Conservation (phyloP, 2,329 filamentous ascomycete genomes). For the Dothistroma septosporum region DNA sequence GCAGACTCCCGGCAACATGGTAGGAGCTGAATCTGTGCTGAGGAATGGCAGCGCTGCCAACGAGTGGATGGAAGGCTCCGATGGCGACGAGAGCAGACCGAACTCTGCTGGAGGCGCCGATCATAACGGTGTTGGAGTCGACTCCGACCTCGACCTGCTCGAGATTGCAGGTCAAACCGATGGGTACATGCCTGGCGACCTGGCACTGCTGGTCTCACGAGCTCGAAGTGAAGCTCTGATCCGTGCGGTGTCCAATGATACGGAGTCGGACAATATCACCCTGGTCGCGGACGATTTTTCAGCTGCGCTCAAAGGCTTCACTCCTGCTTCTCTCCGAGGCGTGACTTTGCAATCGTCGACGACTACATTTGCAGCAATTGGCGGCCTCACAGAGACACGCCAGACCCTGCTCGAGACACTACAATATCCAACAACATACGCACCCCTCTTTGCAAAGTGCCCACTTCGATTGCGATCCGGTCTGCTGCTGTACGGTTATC, state of each 20-base stretch:
- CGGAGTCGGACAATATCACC: conserved; percentile 52
- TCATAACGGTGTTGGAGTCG: conserved; percentile 59
- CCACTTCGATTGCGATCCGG: conserved; percentile 91
- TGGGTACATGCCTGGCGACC: conserved; percentile 95
- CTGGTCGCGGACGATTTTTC: conserved; percentile 75
- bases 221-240: conserved; percentile 92
- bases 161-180: conserved; percentile 92
- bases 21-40: conserved; percentile 7
- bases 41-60: conserved; percentile 22
- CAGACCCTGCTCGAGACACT: conserved; percentile 91
- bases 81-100: conserved; percentile 42
- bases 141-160: conserved; percentile 77
- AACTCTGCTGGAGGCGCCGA: conserved; percentile 45
- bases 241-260: conserved; percentile 58
- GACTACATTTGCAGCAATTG: conserved; percentile 88
- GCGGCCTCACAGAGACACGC: conserved; percentile 79
- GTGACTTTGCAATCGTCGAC: conserved; percentile 90
- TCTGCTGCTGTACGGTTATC: conserved; percentile 87
- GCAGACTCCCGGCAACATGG: conserved; percentile 11
- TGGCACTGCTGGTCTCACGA: conserved; percentile 77
- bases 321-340: conserved; percentile 87
- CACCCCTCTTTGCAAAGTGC: conserved; percentile 94
- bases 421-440: conserved; percentile 96
- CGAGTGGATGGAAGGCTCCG: conserved; percentile 70
- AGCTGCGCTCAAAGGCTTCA: conserved; percentile 83